A percentile compares a stretch with the other conserved stretches of the same genome.
Evolutionary conservation across 331 rosid genomes (phyloP).

Genomic region (Malus hybrid): DNA sequence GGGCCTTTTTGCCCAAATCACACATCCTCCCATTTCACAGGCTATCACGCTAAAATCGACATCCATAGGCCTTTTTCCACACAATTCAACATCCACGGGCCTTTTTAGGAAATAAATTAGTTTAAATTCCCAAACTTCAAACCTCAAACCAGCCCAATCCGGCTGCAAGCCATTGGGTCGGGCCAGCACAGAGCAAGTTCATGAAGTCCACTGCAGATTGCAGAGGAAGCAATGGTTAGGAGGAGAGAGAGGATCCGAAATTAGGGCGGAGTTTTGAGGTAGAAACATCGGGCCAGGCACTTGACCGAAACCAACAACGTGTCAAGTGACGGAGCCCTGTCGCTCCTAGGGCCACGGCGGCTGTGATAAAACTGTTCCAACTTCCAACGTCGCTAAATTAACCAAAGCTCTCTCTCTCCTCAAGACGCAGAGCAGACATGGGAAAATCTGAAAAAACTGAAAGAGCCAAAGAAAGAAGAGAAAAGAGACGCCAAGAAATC

Average conservation of each 20-base stretch:
- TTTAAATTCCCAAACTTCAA: too few species aligned
- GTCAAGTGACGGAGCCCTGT: background rate
- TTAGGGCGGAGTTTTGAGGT: background rate
- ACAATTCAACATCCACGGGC: too few species aligned
- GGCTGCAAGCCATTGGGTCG: background rate
- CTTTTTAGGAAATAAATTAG: too few species aligned
- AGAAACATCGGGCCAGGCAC: background rate
- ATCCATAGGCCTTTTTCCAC: too few species aligned
- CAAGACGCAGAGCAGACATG: slow-evolving; percentile 25
- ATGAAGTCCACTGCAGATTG: too few species aligned
- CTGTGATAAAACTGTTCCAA: background rate
- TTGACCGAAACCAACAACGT: slow-evolving; percentile 2
- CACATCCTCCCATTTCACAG: too few species aligned
- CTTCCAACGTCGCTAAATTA: background rate
- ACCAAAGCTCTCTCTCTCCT: background rate
- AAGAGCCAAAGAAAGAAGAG: slow-evolving; percentile 61
- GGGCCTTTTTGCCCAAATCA: too few species aligned
- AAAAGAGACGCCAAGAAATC: slow-evolving; percentile 69
- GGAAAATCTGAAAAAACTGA: slow-evolving; percentile 40
- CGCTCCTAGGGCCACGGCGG: slow-evolving; percentile 3
- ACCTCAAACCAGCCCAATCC: background rate
- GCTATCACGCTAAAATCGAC: too few species aligned
- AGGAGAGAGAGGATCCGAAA: background rate
- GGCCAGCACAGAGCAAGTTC: background rate
- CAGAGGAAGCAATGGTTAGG: background rate